phyloP scores from a whole-genome alignment of 1,284 basidiomycete genomes.

The Cutaneotrichosporon sp. region DNA sequence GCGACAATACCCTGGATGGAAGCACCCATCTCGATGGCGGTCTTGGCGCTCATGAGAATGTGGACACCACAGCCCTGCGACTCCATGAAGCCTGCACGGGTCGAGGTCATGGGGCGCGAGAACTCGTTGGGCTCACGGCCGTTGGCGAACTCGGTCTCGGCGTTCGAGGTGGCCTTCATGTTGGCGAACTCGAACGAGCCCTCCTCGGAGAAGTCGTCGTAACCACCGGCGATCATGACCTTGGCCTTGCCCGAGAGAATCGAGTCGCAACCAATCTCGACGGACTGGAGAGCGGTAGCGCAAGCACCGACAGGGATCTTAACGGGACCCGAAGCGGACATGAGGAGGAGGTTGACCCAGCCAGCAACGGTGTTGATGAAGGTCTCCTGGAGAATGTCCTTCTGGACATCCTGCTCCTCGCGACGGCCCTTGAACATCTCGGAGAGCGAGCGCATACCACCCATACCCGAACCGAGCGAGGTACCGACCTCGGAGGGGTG shows the following conservation, averaged over 20 bases:
- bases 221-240: conserved; percentile 98
- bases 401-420: conserved; percentile 96
- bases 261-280: conserved; percentile 97
- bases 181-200: conserved; percentile 97
- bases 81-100: conserved; percentile 97
- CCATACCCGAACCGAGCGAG: conserved; percentile 93
- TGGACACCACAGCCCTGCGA: conserved; percentile 95
- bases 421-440: conserved; percentile 99
- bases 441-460: conserved; percentile 80
- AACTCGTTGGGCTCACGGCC: conserved; percentile 98
- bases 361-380: conserved; percentile 98
- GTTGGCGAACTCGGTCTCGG: conserved; percentile 95
- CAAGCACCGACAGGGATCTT: conserved; percentile 99
- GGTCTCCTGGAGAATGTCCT: conserved; percentile 97
- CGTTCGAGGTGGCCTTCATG: conserved; percentile 99
- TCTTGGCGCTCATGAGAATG: conserved; percentile 93
- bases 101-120: conserved; percentile 95
- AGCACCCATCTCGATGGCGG: conserved; percentile 88
- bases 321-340: conserved; percentile 94
- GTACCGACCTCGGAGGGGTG: conserved; percentile 96
- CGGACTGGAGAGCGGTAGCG: conserved; percentile 93
- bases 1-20: conserved; percentile 91
- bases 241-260: conserved; percentile 94
- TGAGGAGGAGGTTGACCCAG: conserved; percentile 90
- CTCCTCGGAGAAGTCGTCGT: conserved; percentile 96